Conservation (phyloP, 2,329 filamentous ascomycete genomes). For the Aureobasidium zeae region DNA sequence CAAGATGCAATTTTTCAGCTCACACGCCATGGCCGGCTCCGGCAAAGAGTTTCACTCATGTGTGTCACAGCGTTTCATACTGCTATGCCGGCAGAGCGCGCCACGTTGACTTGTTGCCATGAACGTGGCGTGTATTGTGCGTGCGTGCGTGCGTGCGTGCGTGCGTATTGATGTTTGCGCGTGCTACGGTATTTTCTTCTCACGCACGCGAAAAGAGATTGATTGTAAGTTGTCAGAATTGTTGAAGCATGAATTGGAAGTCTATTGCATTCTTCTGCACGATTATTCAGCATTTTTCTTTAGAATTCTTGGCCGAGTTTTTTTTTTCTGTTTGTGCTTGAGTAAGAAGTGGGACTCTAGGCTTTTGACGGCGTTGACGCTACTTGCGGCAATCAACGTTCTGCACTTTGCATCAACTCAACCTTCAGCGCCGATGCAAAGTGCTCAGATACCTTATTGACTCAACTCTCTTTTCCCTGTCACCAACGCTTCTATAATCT, state of each 20-base stretch:
- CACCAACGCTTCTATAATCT: constrained; percentile 5
- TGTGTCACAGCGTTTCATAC: constrained; percentile 4
- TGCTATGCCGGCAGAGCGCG: neutral
- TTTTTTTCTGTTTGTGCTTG: neutral
- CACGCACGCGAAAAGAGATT: too few species aligned
- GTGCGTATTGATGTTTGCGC: too few species aligned
- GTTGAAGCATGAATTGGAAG: too few species aligned
- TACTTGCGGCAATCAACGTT: constrained; percentile 13
- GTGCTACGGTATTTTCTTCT: too few species aligned
- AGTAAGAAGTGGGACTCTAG: constrained; percentile 13
- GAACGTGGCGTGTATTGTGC: too few species aligned
- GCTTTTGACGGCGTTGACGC: constrained; percentile 16
- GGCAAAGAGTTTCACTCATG: constrained; percentile 6
- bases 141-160: too few species aligned
- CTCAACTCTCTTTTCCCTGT: constrained; percentile 10
- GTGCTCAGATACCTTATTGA: constrained; percentile 14
- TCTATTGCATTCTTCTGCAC: too few species aligned
- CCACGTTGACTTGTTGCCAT: too few species aligned
- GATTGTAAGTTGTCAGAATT: too few species aligned
- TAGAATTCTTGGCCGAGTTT: too few species aligned
- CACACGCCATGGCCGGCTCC: constrained; percentile 12
- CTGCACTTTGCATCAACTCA: constrained; percentile 14
- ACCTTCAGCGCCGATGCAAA: constrained; percentile 2
- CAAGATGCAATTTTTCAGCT: constrained; percentile 1
- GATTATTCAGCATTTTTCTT: too few species aligned